Conservation (phyloP, 139 green algal genomes). For the Chloropicon primus region DNA sequence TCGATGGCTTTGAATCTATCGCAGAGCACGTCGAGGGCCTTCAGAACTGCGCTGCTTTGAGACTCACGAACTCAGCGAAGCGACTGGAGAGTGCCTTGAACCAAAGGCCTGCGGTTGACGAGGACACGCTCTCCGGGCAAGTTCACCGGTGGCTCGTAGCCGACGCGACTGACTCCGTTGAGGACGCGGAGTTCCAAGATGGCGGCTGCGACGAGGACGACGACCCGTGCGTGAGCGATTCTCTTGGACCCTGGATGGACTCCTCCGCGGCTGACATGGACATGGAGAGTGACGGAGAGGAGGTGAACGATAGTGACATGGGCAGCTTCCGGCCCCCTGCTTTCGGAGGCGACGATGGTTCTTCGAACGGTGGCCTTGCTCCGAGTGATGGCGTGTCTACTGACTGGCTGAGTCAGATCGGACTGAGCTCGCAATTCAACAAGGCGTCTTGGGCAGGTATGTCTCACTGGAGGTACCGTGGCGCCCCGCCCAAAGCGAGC, state of each 20-base stretch:
- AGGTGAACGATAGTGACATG: not conserved
- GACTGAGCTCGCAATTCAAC: not conserved
- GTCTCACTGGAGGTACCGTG: not conserved
- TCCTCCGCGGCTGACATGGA: not conserved
- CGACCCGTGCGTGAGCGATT: not conserved
- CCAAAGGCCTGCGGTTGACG: not conserved
- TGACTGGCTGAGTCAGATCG: not conserved
- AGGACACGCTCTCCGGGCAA: not conserved
- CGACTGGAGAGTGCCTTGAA: not conserved
- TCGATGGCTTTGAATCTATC: not conserved
- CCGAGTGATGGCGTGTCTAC: not conserved
- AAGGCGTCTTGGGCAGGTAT: not conserved
- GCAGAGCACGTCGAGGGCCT: not conserved
- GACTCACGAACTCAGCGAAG: not conserved
- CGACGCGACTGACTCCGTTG: not conserved
- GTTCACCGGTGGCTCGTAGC: not conserved
- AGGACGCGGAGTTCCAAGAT: not conserved
- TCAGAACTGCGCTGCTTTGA: not conserved
- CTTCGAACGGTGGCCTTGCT: not conserved
- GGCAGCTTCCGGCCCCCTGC: not conserved
- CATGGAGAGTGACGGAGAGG: not conserved
- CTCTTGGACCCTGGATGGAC: not conserved
- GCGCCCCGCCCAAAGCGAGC: not conserved
- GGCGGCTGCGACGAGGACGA: constrained; percentile 5
- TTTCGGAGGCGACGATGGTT: not conserved